A percentile compares a stretch with the other conserved stretches of the same genome.
These are phyloP conservation scores for Cetraspora pellucida DNA, from an alignment of 192 early-diverging fungal species.

Conservation along the genomic window DNA sequence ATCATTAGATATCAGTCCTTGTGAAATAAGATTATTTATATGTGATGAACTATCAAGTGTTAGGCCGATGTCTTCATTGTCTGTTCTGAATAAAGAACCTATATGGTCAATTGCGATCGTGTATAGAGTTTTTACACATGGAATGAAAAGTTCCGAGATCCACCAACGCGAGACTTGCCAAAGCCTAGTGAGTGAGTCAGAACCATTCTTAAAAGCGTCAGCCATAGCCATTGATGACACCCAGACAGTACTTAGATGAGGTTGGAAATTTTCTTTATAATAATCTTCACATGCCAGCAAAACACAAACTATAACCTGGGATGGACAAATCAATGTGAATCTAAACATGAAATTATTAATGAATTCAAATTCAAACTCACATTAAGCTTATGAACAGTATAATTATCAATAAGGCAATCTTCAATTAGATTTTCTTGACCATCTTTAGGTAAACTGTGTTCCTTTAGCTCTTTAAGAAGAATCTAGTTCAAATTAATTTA, in stretches of 20 bases:
- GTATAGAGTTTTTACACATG: neutral
- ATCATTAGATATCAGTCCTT: neutral
- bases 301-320: slow-evolving; percentile 14
- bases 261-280: slow-evolving; percentile 14
- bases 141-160: slow-evolving; percentile 16
- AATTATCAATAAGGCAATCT: slow-evolving; percentile 2
- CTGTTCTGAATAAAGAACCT: neutral
- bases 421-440: neutral
- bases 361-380: neutral
- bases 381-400: slow-evolving; percentile 13
- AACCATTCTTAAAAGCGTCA: neutral
- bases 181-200: slow-evolving; percentile 24
- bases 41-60: neutral
- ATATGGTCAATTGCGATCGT: neutral
- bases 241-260: neutral
- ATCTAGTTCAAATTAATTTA: neutral
- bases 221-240: slow-evolving; percentile 2
- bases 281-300: slow-evolving; percentile 12
- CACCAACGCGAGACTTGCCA: slow-evolving; percentile 9
- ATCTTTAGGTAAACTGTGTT: neutral
- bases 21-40: neutral
- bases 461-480: neutral
- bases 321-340: neutral
- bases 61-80: neutral
- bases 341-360: too few species aligned